These are phyloP conservation scores for Aristolochia fimbriata DNA, from an alignment of 164 flowering plant genomes.

Conservation along the genomic window DNA sequence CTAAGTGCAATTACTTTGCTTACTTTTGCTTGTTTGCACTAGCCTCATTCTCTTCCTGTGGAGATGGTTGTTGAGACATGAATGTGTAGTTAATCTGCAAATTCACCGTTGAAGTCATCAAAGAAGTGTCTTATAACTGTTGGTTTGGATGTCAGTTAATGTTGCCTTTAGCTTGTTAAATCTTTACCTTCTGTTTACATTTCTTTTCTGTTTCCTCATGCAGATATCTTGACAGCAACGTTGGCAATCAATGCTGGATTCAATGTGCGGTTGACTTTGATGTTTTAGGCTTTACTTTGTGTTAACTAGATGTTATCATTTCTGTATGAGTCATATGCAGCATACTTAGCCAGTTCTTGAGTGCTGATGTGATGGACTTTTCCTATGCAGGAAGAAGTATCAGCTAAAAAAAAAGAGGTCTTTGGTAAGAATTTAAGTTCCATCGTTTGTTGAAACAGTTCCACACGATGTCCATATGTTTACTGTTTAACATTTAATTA, in stretches of 20 bases:
- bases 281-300: constrained; percentile 4
- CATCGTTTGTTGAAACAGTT: too few relatives aligned
- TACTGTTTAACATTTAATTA: constrained; percentile 1
- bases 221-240: constrained; percentile 82
- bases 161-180: too few relatives aligned
- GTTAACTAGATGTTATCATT: background rate
- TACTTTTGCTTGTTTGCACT: too few relatives aligned
- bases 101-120: too few relatives aligned
- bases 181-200: too few relatives aligned
- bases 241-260: constrained; percentile 47
- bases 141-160: too few relatives aligned
- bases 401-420: constrained; percentile 51
- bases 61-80: too few relatives aligned
- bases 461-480: background rate
- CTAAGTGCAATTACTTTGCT: too few relatives aligned
- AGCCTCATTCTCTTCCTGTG: too few relatives aligned
- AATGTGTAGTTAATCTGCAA: too few relatives aligned
- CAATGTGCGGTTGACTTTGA: constrained; percentile 39
- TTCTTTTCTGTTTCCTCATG: constrained; percentile 2
- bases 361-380: background rate
- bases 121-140: too few relatives aligned
- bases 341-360: background rate
- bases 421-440: constrained; percentile 38
- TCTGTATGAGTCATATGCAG: background rate
- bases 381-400: constrained; percentile 64